These are phyloP conservation scores for Carex sylvatica DNA, from an alignment of 202 grass and related monocot species.

Conservation along the genomic window DNA sequence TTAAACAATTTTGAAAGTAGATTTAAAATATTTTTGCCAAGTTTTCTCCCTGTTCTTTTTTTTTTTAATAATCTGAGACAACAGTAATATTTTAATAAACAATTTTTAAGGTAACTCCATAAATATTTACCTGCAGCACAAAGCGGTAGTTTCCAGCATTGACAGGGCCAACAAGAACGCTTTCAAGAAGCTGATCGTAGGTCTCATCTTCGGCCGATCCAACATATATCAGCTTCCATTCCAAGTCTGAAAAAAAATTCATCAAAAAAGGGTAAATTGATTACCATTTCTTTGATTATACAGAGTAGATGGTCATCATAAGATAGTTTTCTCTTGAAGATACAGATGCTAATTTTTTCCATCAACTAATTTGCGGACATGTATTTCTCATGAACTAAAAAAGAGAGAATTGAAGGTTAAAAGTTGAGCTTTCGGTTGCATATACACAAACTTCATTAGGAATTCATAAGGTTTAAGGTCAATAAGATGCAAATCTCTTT, in stretches of 20 bases:
- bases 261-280: neutral
- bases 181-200: constrained; percentile 94
- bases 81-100: neutral
- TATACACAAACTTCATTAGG: neutral
- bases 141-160: constrained; percentile 97
- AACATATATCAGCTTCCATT: constrained; percentile 97
- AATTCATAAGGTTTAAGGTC: neutral
- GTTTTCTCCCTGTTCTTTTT: neutral
- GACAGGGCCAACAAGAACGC: constrained; percentile 91
- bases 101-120: neutral
- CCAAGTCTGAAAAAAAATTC: constrained; percentile 61
- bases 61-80: neutral
- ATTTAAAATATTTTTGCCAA: neutral
- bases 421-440: neutral
- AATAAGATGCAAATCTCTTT: neutral
- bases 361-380: neutral
- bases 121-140: constrained; percentile 60
- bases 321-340: neutral
- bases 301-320: neutral
- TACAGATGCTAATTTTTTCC: neutral
- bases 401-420: neutral
- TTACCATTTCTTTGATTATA: neutral
- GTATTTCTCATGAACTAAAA: neutral
- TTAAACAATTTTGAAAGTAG: neutral
- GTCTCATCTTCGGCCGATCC: constrained; percentile 98